Base-by-base conservation (phyloP, 768 basidiomycete genomes). In the Lactarius sanguifluus region DNA sequence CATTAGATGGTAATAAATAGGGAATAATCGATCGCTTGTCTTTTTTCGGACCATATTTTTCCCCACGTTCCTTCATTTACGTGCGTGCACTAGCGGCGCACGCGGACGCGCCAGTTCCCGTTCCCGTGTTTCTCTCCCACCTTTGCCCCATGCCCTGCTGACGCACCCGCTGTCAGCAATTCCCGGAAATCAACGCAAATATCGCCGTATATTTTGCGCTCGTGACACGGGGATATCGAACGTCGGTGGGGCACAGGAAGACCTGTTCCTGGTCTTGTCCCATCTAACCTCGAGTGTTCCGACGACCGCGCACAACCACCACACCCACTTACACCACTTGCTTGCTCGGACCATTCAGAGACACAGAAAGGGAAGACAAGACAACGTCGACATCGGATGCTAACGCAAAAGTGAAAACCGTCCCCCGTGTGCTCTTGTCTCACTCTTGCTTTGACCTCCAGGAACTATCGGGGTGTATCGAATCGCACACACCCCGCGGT, bases 161-260 rank as follows among this genome's bases (percentile, higher is more conserved):
- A 62, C 40, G 56, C 65, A 50, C 38, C 40, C 20, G 61, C 57
- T 67, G 66, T 67, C 66, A 59, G 1, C 23, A 58, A 47, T 58
- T 58, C 45, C 57, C 45, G 61, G 66, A 59, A 67, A 62, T 63
- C 5, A 52, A 23, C 32, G 57, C 66, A 59, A 59, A 67, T 63
- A 67, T 63, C 10, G 61, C 18, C 36, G 61, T 58, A 52, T 40
- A 12, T 54, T 57, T 66, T 66, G 66, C 57, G 57, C 66, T 67
- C 66, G 66, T 67, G 66, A 67, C 62, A 59, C 61, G 47, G 7
- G 30, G 38, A 54, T 66, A 59, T 66, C 47, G 30, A 45, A 50
- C 34, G 45, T 41, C 38, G 28, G 45, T 50, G 18, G 30, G 10
- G 28, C 34, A n/a, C 32, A 57, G 15, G 15, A 15, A 56, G 20